Evolutionary conservation across 495 filamentous ascomycete species (phyloP), one percentile per base, ranked within the genome.

Genomic region (Antarctomyces pellizariae): DNA sequence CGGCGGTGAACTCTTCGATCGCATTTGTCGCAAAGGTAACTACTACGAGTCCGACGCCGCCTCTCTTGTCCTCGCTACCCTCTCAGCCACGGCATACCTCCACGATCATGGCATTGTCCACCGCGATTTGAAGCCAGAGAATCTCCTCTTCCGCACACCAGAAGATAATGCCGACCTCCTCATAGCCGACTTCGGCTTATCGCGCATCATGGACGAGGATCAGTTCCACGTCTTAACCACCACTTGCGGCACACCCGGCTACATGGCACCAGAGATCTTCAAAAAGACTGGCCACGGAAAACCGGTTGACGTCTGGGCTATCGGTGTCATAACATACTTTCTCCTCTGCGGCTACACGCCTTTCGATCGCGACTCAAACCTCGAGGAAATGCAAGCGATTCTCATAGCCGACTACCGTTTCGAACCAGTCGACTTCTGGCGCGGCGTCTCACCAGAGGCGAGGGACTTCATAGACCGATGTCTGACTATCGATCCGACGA

Each of bases 301-400:
- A 38, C 59, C 59, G 27, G 86, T 99, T 5, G 86, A 99, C 46
- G 69, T 95, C 32, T 99, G 86, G 86, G 86, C 84, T 9, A 60
- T 95, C 30, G 86, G 86, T 18, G 78, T 95, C 3, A 84, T 84
- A 38, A 77, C 76, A 8, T 97, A 95, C 53, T 97, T 97, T 59
- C 58, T 97, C 9, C 69, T 97, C 28, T 97, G 86, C 52, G 86
- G 86, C 33, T 95, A 93, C 53, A 95, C 89, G 7, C 86, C 89
- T 28, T 97, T 97, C 45, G 86, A 97, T 54, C 75, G 89, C 12
- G 86, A 97, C 47, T 80, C 70, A 25, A 90, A 97, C 49, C 68
- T 93, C 37, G 86, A 97, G 50, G 86, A 97, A 57, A 92, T 97
- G 83, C 82, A 95, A 53, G 86, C 89, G 31, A 97, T 97, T 48